Evolutionary conservation across 176 grass and related monocot genomes (phyloP).

Genomic region (Hordeum vulgare): MorexV3_pseudomolecules_assembly NC_058524.1:551841228-551841727

Average conservation of each 20-base stretch:
- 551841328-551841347: too few species aligned
- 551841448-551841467: neutral
- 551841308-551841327: neutral
- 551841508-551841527: neutral
- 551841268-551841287: too few species aligned
- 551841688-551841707: neutral
- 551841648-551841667: neutral
- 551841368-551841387: neutral
- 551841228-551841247: too few species aligned
- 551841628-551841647: neutral
- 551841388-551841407: too few species aligned
- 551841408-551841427: accelerated
- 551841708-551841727: neutral
- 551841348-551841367: neutral
- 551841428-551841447: neutral
- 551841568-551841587: neutral
- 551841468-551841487: neutral
- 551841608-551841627: neutral
- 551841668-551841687: neutral
- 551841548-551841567: neutral
- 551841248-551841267: too few species aligned
- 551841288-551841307: too few species aligned
- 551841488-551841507: neutral
- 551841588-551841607: neutral
- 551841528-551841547: neutral